A percentile compares a stretch with the other conserved stretches of the same genome.
phyloP scores from a whole-genome alignment of 169 alveolate genomes.

The Plasmodium coatneyi region DNA sequence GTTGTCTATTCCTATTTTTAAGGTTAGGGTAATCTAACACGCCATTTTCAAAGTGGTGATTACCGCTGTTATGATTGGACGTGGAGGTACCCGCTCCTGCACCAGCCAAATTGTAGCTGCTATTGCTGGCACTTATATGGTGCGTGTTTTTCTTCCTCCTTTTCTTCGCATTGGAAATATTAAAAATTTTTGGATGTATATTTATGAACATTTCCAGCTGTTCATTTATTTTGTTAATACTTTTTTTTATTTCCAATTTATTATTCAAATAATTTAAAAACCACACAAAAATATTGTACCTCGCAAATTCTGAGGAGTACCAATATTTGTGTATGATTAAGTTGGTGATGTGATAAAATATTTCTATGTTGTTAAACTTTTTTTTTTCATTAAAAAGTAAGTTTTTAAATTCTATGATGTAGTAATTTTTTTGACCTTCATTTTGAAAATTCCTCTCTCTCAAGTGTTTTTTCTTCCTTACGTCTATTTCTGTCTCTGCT shows the following conservation, averaged over 20 bases:
- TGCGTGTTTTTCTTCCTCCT: conserved; percentile 52
- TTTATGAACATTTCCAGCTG: conserved; percentile 65
- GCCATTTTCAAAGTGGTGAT: conserved; percentile 66
- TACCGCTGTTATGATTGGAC: neutral
- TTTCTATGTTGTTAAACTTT: conserved; percentile 62
- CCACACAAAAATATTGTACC: conserved; percentile 61
- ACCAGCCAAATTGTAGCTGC: neutral
- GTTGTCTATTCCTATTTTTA: conserved; percentile 48
- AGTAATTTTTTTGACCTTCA: conserved; percentile 50
- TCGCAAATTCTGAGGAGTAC: conserved; percentile 62
- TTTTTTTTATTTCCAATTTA: conserved; percentile 51
- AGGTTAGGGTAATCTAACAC: conserved; percentile 48
- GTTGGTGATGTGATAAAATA: conserved; percentile 65
- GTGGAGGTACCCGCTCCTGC: neutral
- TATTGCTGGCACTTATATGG: neutral
- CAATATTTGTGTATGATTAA: conserved; percentile 70
- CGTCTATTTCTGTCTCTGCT: neutral
- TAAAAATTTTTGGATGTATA: conserved; percentile 54
- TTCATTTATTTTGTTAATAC: conserved; percentile 33
- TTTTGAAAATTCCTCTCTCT: neutral
- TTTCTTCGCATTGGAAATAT: conserved; percentile 68
- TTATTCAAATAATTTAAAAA: conserved; percentile 60
- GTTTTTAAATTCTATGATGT: conserved; percentile 67
- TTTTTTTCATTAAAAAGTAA: conserved; percentile 57
- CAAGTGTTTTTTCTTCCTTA: neutral